Evolutionary conservation across 148 eudicot species (phyloP), one percentile per base, ranked within the genome.

Genomic region (Talinum fruticosum): DNA sequence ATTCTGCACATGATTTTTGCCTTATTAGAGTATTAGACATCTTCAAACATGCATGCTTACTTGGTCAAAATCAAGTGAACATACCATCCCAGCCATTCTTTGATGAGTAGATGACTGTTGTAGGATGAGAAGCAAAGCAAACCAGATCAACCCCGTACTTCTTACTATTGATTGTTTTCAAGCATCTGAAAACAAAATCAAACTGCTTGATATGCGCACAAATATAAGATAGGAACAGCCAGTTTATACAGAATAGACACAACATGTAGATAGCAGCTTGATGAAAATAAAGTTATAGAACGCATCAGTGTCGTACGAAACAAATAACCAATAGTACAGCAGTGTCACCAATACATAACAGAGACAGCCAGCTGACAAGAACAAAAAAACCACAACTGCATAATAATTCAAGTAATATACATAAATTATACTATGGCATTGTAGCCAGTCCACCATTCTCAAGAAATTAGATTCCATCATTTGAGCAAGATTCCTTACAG

Each of bases 1-100:
- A 96, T 85, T 96, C 99, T 96, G 93, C 79, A 79, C 62, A 73
- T 74, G 54, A 41, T 21, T 32, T 23, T 12, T 29, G 5, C 51
- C 54, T 41, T 23, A 66, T 78, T 73, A 78, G 3, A 69, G 13
- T 8, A 41, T 14, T 41, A n/a, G n/a, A n/a, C 73, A 51, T 72
- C 29, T 10, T 30, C 16, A 64, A 51, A 65, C 21, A 67, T 47
- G 21, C 44, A 41, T 32, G 59, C 16, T 15, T 71, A n/a, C 4
- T 18, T 23, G 37, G 34, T 69, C 54, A 41, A 75, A 30, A 37
- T 10, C 30, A 72, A 65, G 74, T 66, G 66, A 72, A 73, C 91
- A 71, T 90, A 96, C 99, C 99, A 86, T 96, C 99, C 99, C 99
- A 96, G 38, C 99, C 99, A 89, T 96, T 96, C 87, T 93, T 96